phyloP scores from a whole-genome alignment of 306 rosid species.

The Bauhinia variegata region DNA sequence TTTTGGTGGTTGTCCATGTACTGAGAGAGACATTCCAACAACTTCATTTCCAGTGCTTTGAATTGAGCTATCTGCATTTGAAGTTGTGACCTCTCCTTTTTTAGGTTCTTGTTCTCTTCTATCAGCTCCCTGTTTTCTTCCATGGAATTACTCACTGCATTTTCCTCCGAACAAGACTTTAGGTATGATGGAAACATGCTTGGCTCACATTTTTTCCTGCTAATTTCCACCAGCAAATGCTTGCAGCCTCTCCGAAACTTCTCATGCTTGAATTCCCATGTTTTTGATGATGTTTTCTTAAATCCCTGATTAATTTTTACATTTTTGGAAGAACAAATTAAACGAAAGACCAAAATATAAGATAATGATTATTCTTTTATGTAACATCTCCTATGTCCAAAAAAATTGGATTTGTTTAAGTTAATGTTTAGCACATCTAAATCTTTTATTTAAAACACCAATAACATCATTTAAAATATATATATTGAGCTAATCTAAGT shows the following conservation, averaged over 20 bases:
- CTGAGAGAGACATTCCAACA: constrained; percentile 59
- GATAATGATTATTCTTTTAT: too few relatives aligned
- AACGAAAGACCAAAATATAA: not conserved
- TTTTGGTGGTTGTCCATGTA: constrained; percentile 43
- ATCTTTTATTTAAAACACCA: too few relatives aligned
- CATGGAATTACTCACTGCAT: constrained; percentile 22
- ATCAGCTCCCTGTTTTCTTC: constrained; percentile 47
- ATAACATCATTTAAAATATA: too few relatives aligned
- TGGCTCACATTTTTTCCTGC: constrained; percentile 78
- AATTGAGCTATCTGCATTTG: constrained; percentile 70
- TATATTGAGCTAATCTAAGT: too few relatives aligned
- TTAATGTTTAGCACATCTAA: too few relatives aligned
- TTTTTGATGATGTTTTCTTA: constrained; percentile 72
- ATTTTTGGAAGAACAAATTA: not conserved
- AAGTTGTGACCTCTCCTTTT: constrained; percentile 64
- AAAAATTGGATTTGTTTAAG: too few relatives aligned
- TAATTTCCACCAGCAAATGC: constrained; percentile 61
- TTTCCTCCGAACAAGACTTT: constrained; percentile 63
- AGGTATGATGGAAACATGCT: constrained; percentile 77
- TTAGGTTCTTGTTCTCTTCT: constrained; percentile 72
- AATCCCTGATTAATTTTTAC: constrained; percentile 56
- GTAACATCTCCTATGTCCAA: too few relatives aligned
- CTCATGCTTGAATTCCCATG: constrained; percentile 93
- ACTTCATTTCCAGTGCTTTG: constrained; percentile 61
- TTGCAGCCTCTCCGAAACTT: constrained; percentile 67